Evolutionary conservation across 2,329 filamentous ascomycete genomes (phyloP), one percentile per base, ranked within the genome.

Genomic region (Clonostachys rosea): DNA sequence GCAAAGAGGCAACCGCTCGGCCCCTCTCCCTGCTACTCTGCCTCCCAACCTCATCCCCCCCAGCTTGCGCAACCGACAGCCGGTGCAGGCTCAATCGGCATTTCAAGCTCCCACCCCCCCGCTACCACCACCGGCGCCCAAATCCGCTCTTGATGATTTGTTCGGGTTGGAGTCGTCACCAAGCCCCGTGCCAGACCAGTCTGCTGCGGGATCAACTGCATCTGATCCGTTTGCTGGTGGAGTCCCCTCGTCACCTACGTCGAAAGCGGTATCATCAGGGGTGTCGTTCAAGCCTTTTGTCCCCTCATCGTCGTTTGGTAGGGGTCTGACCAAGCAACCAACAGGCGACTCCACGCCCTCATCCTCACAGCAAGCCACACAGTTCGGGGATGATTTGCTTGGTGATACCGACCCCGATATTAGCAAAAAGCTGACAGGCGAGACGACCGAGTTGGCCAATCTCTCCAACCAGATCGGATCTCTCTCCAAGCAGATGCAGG

Each of bases 401-500:
- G 89, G 89, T 14, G 91, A 96, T 56, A 86, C 85, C 54, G 92
- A 97, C 54, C 87, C 87, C 2, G 91, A 95, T 59, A 83, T 91
- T 47, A 92, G 86, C 68, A 94, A 87, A 65, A 95, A 88, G 63
- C 74, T 97, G 24, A 94, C 87, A 1, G 86, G 84, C 53, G 94
- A 99, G 61, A 94, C 91, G 3, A 86, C 88, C 1, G 94, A 99
- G 64, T 77, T 99, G 49, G 94, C 91, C 45, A 97, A 99, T 62
- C 76, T 99, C 56, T 96, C 92, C 1, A 97, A 95, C 64, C 94
- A 97, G 65, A 90, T 99, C 53, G 86, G 90, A 34, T 92, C 88
- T 3, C 70, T 99, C 47, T 87, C 91, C 0, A 95, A 86, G 60
- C 91, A 99, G 69, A 96, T 95, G 83, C 90, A 96, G 62, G 90